phyloP scores from a whole-genome alignment of 2,329 filamentous ascomycete genomes.

The Paracamarosporium sp. region DNA sequence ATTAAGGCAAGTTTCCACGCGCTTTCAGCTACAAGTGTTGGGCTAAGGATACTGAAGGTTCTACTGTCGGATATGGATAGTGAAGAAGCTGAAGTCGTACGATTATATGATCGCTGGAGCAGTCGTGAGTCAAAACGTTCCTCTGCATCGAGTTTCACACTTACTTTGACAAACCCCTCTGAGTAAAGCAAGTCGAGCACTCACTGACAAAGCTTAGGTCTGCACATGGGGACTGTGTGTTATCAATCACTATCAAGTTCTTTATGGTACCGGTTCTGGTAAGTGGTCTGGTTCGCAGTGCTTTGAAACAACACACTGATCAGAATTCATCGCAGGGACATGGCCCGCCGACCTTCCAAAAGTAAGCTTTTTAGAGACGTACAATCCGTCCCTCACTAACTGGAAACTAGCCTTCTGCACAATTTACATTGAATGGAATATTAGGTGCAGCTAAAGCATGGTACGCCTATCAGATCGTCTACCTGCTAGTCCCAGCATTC shows the following conservation, averaged over 20 bases:
- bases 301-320: neutral
- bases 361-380: neutral
- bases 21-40: neutral
- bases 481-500: conserved; percentile 27
- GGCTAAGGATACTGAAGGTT: conserved; percentile 19
- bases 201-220: conserved; percentile 14
- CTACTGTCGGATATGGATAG: conserved; percentile 33
- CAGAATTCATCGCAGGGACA: neutral
- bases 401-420: neutral
- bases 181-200: neutral
- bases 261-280: conserved; percentile 28
- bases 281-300: neutral
- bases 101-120: conserved; percentile 31
- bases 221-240: conserved; percentile 36
- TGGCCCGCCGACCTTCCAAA: conserved; percentile 7
- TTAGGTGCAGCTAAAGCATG: conserved; percentile 24
- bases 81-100: conserved; percentile 28
- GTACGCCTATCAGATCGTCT: conserved; percentile 36
- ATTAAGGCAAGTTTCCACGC: conserved; percentile 17
- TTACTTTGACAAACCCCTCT: no score
- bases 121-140: conserved; percentile 21
- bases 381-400: neutral
- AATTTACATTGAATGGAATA: conserved; percentile 4
- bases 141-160: neutral
- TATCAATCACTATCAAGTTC: conserved; percentile 35